Evolutionary conservation across 2,329 filamentous ascomycete genomes (phyloP).

Genomic region (Fusarium algeriense): DNA sequence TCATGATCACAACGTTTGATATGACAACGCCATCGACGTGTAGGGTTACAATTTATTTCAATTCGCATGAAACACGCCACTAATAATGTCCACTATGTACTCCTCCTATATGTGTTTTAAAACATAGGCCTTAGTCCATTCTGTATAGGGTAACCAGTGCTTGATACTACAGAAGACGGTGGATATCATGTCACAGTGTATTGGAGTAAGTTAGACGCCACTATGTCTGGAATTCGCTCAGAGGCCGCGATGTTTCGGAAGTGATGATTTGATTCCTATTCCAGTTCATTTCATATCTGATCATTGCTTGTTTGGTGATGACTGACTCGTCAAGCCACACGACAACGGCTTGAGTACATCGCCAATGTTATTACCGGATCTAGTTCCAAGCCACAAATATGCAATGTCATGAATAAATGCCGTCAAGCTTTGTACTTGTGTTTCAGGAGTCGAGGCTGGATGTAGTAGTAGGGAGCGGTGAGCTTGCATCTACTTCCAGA

Average conservation of each 20-base stretch:
- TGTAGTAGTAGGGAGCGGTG: slow-evolving; percentile 21
- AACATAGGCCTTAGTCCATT: not conserved
- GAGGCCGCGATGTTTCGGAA: not conserved
- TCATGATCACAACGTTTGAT: not conserved
- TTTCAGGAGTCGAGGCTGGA: slow-evolving; percentile 15
- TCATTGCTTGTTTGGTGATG: not conserved
- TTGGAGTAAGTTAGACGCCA: not conserved
- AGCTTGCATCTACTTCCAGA: not conserved
- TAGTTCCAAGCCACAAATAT: not conserved
- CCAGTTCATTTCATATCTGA: not conserved
- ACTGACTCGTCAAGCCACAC: slow-evolving; percentile 36
- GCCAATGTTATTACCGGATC: slow-evolving; percentile 1
- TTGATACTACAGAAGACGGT: not conserved
- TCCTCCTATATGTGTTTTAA: not conserved
- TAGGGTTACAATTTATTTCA: slow-evolving; percentile 2
- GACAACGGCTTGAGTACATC: not conserved
- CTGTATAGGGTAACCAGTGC: not conserved
- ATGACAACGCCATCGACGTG: slow-evolving; percentile 5
- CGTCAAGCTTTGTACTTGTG: slow-evolving; percentile 21
- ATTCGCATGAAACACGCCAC: not conserved
- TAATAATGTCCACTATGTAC: not conserved
- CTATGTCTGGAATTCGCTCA: not conserved
- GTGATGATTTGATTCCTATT: not conserved
- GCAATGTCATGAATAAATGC: not conserved
- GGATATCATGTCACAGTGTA: not conserved